Evolutionary conservation across 768 basidiomycete genomes (phyloP).

Genomic region (Suillus tomentosus): DNA sequence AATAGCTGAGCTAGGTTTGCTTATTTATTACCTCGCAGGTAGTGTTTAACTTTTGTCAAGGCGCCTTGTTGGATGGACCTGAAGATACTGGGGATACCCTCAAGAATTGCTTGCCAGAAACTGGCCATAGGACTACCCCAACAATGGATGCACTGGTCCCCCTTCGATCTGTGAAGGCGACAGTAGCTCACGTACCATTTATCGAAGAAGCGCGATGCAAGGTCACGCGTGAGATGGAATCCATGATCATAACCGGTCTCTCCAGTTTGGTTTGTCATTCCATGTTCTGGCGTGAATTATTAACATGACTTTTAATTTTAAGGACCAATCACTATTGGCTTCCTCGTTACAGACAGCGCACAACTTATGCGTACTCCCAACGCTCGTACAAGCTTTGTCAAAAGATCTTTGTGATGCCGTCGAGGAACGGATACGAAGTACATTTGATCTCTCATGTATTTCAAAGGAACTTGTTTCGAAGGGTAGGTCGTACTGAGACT

Average conservation of each 20-base stretch:
- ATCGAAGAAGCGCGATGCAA: slow-evolving; percentile 70
- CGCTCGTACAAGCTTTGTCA: slow-evolving; percentile 78
- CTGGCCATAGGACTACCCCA: slow-evolving; percentile 19
- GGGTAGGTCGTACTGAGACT: slow-evolving; percentile 45
- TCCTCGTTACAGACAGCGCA: slow-evolving; percentile 95
- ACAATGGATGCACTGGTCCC: slow-evolving; percentile 43
- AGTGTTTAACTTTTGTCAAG: slow-evolving; percentile 31
- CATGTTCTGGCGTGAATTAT: neutral
- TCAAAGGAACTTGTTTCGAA: slow-evolving; percentile 83
- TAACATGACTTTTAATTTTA: neutral
- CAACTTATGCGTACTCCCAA: slow-evolving; percentile 84
- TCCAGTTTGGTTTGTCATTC: slow-evolving; percentile 62
- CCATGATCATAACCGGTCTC: slow-evolving; percentile 82
- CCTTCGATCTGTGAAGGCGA: slow-evolving; percentile 72
- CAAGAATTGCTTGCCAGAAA: slow-evolving; percentile 2
- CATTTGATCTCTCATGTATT: slow-evolving; percentile 87
- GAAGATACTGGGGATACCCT: slow-evolving; percentile 13
- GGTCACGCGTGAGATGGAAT: slow-evolving; percentile 87
- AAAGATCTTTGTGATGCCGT: slow-evolving; percentile 81
- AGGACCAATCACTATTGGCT: slow-evolving; percentile 91
- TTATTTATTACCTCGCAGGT: neutral
- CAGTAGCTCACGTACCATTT: slow-evolving; percentile 67
- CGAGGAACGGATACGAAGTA: slow-evolving; percentile 73
- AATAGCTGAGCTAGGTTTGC: slow-evolving; percentile 86
- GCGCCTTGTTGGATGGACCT: slow-evolving; percentile 51